phyloP scores from a whole-genome alignment of 23 red algal species.

The Agarophyton chilense region DNA sequence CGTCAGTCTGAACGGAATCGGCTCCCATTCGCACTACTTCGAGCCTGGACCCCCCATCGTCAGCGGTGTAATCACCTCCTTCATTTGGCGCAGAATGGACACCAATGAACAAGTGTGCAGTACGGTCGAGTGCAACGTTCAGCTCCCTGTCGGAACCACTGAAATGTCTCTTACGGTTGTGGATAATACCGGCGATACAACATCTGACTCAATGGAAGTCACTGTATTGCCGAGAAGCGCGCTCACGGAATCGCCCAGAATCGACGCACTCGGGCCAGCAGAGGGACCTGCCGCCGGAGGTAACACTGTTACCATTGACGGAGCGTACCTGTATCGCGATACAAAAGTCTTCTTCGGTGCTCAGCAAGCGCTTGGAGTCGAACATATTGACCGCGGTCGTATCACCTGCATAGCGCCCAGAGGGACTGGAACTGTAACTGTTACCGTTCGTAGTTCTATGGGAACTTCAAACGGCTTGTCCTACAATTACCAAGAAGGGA shows the following conservation, averaged over 20 bases:
- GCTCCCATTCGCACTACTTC: constrained; percentile 64
- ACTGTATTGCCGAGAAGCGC: constrained; percentile 45
- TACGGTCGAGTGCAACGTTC: not conserved
- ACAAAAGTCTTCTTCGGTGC: constrained; percentile 39
- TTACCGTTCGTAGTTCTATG: constrained; percentile 35
- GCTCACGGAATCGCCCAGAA: constrained; percentile 40
- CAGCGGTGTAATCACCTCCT: constrained; percentile 50
- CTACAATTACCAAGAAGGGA: constrained; percentile 35
- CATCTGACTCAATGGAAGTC: constrained; percentile 26
- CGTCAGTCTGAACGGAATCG: constrained; percentile 42
- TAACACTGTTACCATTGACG: constrained; percentile 55
- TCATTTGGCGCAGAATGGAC: constrained; percentile 33
- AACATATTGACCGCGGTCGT: constrained; percentile 17
- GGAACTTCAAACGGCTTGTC: constrained; percentile 38
- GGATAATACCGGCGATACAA: constrained; percentile 53
- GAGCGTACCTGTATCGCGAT: constrained; percentile 30
- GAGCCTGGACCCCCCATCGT: constrained; percentile 52
- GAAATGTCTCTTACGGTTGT: constrained; percentile 39
- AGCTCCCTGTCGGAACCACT: constrained; percentile 48
- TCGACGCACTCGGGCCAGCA: constrained; percentile 22
- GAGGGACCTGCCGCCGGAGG: constrained; percentile 27
- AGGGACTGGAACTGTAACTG: constrained; percentile 43
- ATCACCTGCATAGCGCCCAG: constrained; percentile 53
- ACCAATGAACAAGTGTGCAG: constrained; percentile 20
- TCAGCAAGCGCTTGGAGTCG: constrained; percentile 26